Base-by-base conservation (phyloP, 495 filamentous ascomycete species). In the Penicillium verhagenii region DNA sequence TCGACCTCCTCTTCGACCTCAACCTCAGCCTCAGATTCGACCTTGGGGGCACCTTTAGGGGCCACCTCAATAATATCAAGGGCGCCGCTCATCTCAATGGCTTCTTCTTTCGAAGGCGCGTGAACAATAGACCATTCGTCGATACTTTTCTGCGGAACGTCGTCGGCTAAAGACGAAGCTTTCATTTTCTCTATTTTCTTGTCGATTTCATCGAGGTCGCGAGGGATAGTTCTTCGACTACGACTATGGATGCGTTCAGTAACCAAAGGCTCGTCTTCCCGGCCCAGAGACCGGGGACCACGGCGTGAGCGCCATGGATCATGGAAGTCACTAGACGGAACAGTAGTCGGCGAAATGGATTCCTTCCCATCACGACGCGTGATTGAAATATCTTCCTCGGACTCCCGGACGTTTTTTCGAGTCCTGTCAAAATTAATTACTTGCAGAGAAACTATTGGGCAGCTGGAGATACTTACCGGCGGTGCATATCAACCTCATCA, bases 401-500 rank as follows among this genome's bases (percentile, higher is more conserved):
- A 56, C 9, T 20, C 52, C 18, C 48, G 59, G 7, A 59, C 42
- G 2, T 45, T 45, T 35, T 26, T 60, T 13, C 42, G 47, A 6
- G 50, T 62, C 19, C 37, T 53, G 2, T 18, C 8, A 5, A 4
- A 7, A 25, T 54, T 51, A 6, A 25, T 13, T 13, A 21, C 1
- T 25, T 29, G 11, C 2, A 35, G 2, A 19, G 14, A n/a, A n/a
- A n/a, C 11, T n/a, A 4, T 3, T 11, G 10, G 9, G 1, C 26
- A 23, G 20, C 0, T 2, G 3, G 35, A 21, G 1, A 24, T 2
- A 39, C 58, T 54, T 16, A 67, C 64, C 78, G 26, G 82, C 53
- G 64, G 26, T 68, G 75, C 26, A 84, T 75, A n/a, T 79, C 75
- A 35, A 85, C 75, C 48, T 83, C 78, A 26, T 78, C 75, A 40